These are phyloP conservation scores for Cupressus sempervirens DNA, from an alignment of 75 land plant species.

Conservation along the genomic window DNA sequence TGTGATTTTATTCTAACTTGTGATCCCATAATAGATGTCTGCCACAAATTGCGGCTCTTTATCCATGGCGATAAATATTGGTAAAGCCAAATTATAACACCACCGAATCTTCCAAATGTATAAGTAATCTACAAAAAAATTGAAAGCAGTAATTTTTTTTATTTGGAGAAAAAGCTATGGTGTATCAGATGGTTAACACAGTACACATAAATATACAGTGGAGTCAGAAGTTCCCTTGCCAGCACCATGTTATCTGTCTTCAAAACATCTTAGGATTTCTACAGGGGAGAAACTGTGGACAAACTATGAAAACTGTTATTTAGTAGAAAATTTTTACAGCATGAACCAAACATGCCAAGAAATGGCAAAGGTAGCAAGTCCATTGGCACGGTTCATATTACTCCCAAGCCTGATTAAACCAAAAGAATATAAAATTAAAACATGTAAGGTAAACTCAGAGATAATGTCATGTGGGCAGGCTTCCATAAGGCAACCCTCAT, in stretches of 20 bases:
- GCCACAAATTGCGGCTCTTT: not conserved
- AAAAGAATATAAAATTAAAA: not conserved
- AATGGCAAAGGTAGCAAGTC: not conserved
- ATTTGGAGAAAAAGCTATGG: not conserved
- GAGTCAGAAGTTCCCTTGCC: not conserved
- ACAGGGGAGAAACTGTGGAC: not conserved
- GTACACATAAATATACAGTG: not conserved
- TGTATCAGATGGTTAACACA: not conserved
- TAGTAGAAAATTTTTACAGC: not conserved
- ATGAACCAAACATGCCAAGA: constrained; percentile 6
- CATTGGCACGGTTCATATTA: not conserved
- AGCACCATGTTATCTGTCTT: not conserved
- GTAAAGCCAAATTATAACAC: not conserved
- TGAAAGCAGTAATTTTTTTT: not conserved
- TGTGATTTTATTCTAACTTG: not conserved
- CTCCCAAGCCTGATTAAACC: not conserved
- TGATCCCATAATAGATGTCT: not conserved
- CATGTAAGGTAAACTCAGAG: not conserved
- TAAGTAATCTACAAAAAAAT: not conserved
- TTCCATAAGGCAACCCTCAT: not conserved
- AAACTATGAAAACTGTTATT: not conserved
- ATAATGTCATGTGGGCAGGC: not conserved
- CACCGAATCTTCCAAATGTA: not conserved
- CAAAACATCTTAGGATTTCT: not conserved
- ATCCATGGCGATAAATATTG: not conserved